Conservation (phyloP, 1,284 basidiomycete species). For the Papiliotrema fonsecae region DNA sequence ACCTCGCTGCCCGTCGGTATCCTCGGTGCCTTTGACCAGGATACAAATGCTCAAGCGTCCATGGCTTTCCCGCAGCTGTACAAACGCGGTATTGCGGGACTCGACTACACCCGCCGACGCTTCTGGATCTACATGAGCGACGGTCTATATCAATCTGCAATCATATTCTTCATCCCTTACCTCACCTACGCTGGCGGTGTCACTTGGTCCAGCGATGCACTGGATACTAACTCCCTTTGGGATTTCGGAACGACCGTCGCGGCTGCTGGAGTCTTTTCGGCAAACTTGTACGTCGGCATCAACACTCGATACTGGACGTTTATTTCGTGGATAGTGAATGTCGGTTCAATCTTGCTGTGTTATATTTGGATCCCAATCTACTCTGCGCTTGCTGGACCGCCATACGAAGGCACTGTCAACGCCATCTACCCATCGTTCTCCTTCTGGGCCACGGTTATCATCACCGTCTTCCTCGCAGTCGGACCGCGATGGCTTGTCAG, state of each 20-base stretch:
- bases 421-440: slow-evolving; percentile 70
- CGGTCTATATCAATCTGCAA: slow-evolving; percentile 83
- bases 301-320: slow-evolving; percentile 87
- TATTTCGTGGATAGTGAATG: slow-evolving; percentile 73
- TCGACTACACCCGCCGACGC: slow-evolving; percentile 85
- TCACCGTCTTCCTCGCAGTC: slow-evolving; percentile 66
- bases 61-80: slow-evolving; percentile 92
- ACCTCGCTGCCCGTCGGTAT: slow-evolving; percentile 88
- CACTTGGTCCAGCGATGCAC: slow-evolving; percentile 65
- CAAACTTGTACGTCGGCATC: slow-evolving; percentile 81
- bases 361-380: slow-evolving; percentile 80
- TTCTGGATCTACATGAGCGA: slow-evolving; percentile 96
- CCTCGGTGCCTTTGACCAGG: slow-evolving; percentile 93
- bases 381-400: slow-evolving; percentile 63
- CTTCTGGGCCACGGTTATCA: slow-evolving; percentile 74
- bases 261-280: slow-evolving; percentile 77
- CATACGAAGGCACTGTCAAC: slow-evolving; percentile 68
- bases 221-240: slow-evolving; percentile 67
- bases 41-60: slow-evolving; percentile 83
- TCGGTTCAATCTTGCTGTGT: slow-evolving; percentile 74
- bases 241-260: slow-evolving; percentile 93
- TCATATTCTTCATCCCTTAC: slow-evolving; percentile 88
- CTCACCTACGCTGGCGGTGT: slow-evolving; percentile 64
- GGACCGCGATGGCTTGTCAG: slow-evolving; percentile 50
- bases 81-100: slow-evolving; percentile 81